Conservation (phyloP, 257 asterid species). For the Petrea volubilis region DNA sequence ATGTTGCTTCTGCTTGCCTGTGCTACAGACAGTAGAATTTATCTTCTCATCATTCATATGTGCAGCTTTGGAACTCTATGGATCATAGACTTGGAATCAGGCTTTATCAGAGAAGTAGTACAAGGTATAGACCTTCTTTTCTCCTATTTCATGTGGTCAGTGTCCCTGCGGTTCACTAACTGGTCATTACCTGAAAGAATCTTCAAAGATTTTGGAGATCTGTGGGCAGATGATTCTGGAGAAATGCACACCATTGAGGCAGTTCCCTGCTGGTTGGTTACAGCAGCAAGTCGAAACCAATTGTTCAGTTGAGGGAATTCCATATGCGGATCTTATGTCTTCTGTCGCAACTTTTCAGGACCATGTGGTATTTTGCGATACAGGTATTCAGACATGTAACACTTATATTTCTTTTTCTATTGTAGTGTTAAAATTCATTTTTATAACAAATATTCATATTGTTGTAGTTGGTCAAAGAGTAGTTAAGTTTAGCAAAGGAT, state of each 20-base stretch:
- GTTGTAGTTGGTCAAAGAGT: slow-evolving; percentile 79
- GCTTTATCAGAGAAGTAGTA: slow-evolving; percentile 62
- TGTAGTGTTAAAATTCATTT: slow-evolving; percentile 8
- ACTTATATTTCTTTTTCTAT: slow-evolving; percentile 10
- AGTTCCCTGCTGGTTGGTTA: slow-evolving; percentile 64
- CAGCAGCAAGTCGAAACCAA: slow-evolving; percentile 39
- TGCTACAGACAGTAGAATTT: slow-evolving; percentile 13
- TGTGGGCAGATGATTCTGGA: slow-evolving; percentile 73
- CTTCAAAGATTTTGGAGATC: slow-evolving; percentile 77
- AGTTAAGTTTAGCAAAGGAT: slow-evolving; percentile 50
- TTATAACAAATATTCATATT: slow-evolving; percentile 27
- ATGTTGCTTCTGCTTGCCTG: background rate
- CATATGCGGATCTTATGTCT: slow-evolving; percentile 74
- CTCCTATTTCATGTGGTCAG: slow-evolving; percentile 9
- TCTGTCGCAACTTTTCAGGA: slow-evolving; percentile 58
- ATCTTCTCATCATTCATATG: slow-evolving; percentile 19
- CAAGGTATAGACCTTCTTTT: slow-evolving; percentile 53
- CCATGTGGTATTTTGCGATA: slow-evolving; percentile 63
- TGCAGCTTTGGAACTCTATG: slow-evolving; percentile 83
- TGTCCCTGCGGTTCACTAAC: slow-evolving; percentile 35
- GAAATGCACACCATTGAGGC: slow-evolving; percentile 56
- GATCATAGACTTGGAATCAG: slow-evolving; percentile 69
- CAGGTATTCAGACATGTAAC: slow-evolving; percentile 48
- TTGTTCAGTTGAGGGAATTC: slow-evolving; percentile 53
- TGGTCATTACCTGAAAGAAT: slow-evolving; percentile 48